These are phyloP conservation scores for Penicillium olsonii DNA, from an alignment of 2,329 filamentous ascomycete genomes.

Conservation along the genomic window DNA sequence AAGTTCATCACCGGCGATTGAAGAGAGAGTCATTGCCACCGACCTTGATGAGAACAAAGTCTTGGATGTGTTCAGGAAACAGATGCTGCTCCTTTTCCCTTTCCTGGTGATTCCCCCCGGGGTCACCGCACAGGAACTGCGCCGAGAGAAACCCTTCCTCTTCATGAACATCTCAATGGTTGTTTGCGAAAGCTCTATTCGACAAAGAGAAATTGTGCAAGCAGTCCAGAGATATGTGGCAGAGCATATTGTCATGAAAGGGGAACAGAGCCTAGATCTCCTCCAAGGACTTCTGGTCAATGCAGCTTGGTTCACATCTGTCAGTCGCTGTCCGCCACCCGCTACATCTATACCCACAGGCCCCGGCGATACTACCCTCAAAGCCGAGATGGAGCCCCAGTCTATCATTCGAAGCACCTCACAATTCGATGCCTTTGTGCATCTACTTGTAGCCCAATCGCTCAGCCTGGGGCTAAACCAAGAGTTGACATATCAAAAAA, in stretches of 20 bases:
- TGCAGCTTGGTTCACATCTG: slow-evolving; percentile 47
- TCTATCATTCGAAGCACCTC: slow-evolving; percentile 18
- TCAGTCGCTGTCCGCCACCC: slow-evolving; percentile 1
- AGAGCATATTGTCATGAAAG: slow-evolving; percentile 45
- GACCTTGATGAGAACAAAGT: slow-evolving; percentile 12
- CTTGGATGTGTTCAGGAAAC: slow-evolving; percentile 14
- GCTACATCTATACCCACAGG: background rate
- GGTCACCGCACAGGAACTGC: slow-evolving; percentile 19
- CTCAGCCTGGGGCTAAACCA: slow-evolving; percentile 50
- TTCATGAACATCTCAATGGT: slow-evolving; percentile 24
- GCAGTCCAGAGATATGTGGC: slow-evolving; percentile 37
- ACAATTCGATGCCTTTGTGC: slow-evolving; percentile 55
- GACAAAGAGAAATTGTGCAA: slow-evolving; percentile 16
- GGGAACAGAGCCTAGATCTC: slow-evolving; percentile 46
- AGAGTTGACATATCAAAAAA: slow-evolving; percentile 7
- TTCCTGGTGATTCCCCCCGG: slow-evolving; percentile 24
- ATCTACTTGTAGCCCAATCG: slow-evolving; percentile 51
- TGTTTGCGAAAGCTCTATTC: slow-evolving; percentile 13
- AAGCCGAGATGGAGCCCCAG: slow-evolving; percentile 4
- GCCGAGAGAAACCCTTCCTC: slow-evolving; percentile 25
- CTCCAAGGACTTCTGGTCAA: slow-evolving; percentile 52
- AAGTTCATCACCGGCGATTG: background rate
- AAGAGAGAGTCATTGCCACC: slow-evolving; percentile 1
- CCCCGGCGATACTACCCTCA: background rate
- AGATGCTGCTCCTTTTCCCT: slow-evolving; percentile 28